Evolutionary conservation across 768 basidiomycete species (phyloP), one percentile per base, ranked within the genome.

Genomic region (Trametes meyenii): DNA sequence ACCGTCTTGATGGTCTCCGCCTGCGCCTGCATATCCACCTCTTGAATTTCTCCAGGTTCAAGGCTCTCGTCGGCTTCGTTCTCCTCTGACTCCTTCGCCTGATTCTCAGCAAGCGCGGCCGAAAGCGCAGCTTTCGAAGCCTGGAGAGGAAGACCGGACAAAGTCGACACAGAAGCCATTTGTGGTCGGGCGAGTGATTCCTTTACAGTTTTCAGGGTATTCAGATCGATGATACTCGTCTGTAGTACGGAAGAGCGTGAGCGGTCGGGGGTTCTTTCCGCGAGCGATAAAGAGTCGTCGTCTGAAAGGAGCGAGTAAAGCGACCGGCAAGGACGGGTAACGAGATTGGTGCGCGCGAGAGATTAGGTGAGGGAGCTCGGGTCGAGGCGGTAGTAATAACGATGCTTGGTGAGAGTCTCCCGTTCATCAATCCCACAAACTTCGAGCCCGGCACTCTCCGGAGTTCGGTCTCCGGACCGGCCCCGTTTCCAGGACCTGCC

Each of bases 1-100:
- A 99, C 92, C 23, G 97, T 98, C 67, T 89, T 84, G 70, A 95
- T 90, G 57, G 80, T 83, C 57, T 92, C 90, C 39, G 90, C 89
- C 72, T 92, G 90, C 29, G 85, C 83, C 67, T 90, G 81, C 89
- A 93, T 90, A 70, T 91, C 87, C 49, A 91, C 82, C 73, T 94
- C 94, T 75, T 91, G 90, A 50, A 92, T 87, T 78, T 95, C 92
- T 60, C 92, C 93, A 12, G 87, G 86, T 73, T 95, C 93, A 11
- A 80, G 67, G 8, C 70, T 64, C 13, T 67, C 71, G 12, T 70
- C 73, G 52, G 62, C 68, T 19, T 55, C 69, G 38, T 58, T 63
- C 39, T 79, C 75, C 42, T 73, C 69, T 49, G 68, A 63, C 40
- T 67, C 54, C 69, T 71, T 44, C 33, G 64, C 33, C 42, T 67